Base-by-base conservation (phyloP, 805 yeast species). In the Lachancea thermotolerans region DNA sequence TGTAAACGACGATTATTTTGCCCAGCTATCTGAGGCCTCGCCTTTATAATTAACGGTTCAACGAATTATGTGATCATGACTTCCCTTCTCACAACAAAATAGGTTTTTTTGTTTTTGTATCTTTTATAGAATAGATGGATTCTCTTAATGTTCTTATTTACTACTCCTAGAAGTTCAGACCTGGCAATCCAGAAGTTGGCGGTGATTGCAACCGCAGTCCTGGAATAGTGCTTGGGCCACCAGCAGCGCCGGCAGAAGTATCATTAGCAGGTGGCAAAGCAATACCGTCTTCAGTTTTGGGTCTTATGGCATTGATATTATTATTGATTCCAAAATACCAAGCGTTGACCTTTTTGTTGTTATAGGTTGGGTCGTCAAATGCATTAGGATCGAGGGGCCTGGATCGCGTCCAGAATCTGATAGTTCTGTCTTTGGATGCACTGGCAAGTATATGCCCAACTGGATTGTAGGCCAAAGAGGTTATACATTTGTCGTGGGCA, bases 401-500 rank as follows among this genome's bases (percentile, higher is more conserved):
- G 1, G 95, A 84, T 42, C 99, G 73, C 28, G 90, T 80, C 99
- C 99, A 93, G 66, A 95, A 86, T 45, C 97, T 69, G 18, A 95
- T 86, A 4, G 95, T 80, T 59, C 93, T 78, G 64, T 93, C 99
- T 46, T 93, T 88, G 15, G 97, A 91, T 0, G 96, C 98, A 7
- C 96, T 81, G 45, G 95, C 81, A 31, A 93, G 69, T 41, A 91
- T 69, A 65, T 93, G 97, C 3, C 99, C 99, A 55, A 85, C 70
- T 2, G 98, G 98, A 65, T 90, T 97, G 60, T 89, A 93, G 49
- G 90, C 91, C 45, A 93, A 64, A 3, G 95, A 79, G 65, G 91
- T 89, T 42, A 93, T 79, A 2, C 95, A 95, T 68, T 86, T 85
- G 57, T 89, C 96, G 63, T 93, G 99, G 0, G 98, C 99, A 65